Evolutionary conservation across 2,329 filamentous ascomycete species (phyloP).

Genomic region (Fusarium euwallaceae): DNA sequence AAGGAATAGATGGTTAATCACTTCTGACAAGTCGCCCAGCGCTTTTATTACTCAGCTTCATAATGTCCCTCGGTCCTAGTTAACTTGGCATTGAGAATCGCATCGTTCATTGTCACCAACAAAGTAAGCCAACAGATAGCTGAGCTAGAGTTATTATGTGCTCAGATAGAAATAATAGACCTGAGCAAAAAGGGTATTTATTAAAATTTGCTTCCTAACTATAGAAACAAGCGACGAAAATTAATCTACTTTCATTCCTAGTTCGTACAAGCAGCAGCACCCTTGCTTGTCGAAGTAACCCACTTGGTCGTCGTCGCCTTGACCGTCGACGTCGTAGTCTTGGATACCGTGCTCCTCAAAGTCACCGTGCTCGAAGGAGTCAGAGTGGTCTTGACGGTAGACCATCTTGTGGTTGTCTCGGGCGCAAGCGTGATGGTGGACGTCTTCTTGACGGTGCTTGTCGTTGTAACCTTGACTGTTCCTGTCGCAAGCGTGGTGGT

Average conservation of each 20-base stretch:
- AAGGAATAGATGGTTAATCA: too few species aligned
- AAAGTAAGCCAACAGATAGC: too few species aligned
- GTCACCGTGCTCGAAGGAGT: conserved; percentile 38
- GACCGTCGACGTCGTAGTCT: conserved; percentile 27
- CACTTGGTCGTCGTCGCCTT: conserved; percentile 30
- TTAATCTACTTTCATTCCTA: neutral
- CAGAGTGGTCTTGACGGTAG: conserved; percentile 43
- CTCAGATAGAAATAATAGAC: neutral
- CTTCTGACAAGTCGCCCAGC: too few species aligned
- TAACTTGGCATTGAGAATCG: too few species aligned
- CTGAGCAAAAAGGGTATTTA: neutral
- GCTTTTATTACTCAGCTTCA: too few species aligned
- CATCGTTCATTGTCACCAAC: too few species aligned
- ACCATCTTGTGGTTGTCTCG: conserved; percentile 32
- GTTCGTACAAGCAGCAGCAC: conserved; percentile 31
- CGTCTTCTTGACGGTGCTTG: conserved; percentile 32
- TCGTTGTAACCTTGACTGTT: conserved; percentile 29
- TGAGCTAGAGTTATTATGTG: neutral
- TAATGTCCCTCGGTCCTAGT: too few species aligned
- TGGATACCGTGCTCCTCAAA: conserved; percentile 27
- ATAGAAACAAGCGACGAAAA: neutral
- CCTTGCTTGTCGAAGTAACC: conserved; percentile 34
- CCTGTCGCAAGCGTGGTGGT: conserved; percentile 17
- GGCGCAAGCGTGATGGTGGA: conserved; percentile 6
- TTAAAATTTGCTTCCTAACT: neutral